Base-by-base conservation (phyloP, 345 rosid genomes). In the Pistacia vera region DNA sequence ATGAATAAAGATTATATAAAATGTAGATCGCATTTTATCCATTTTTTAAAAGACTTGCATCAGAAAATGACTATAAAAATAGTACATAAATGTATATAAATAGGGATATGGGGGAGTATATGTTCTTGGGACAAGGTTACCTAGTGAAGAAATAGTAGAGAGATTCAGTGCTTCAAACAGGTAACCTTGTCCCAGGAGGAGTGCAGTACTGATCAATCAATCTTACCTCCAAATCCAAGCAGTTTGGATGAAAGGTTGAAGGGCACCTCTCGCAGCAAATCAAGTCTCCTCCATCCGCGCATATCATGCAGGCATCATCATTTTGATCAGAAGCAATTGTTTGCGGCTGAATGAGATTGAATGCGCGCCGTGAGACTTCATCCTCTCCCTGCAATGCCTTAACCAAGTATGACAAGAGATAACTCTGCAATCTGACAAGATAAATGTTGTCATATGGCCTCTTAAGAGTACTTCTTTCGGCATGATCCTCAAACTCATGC, bases 241-340 rank as follows among this genome's bases (percentile, higher is more conserved):
- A 81, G 3, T 3, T 33, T 1, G 54, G 28, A 71, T 84, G 83
- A 48, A 66, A 74, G 1, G 87, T 79, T 2, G 84, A 79, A 8
- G 81, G 83, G 11, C 87, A 81, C 28, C 4, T 63, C 0, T 84
- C 83, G 2, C 83, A 84, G 11, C 87, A 81, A 6, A 84, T 41
- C 12, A 84, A 14, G 0, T 84, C 70, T 8, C 87, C 83, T 0
- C 83, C 83, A 71, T 84, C 87, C 0, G 70, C 81, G 55, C 83
- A 84, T 13, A 84, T 11, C 54, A 76, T 76, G 14, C 87, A 81
- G 2, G 75, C 73, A 60, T 79, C 83, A 30, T 82, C 87, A 4
- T 17, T 72, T 9, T 1, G 0, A 9, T 84, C 83, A 1, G 5
- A 3, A 0, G 75, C 70, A 18, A 12, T 12, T 16, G 17, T 7